Evolutionary conservation across 495 filamentous ascomycete species (phyloP).

Genomic region (Elasticomyces elasticus): DNA sequence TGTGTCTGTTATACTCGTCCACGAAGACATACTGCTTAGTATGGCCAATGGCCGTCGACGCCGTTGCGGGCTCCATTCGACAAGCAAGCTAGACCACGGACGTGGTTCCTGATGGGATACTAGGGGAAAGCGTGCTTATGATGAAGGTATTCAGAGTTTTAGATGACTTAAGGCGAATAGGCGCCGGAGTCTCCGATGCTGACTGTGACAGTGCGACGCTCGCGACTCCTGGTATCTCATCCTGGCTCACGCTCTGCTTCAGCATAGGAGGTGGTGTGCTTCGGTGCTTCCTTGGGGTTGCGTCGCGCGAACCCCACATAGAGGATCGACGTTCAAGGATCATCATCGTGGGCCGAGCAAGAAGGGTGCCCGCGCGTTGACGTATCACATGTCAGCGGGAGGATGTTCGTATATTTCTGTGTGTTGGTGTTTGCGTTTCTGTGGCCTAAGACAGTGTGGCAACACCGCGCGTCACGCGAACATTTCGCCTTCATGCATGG

Average conservation of each 20-base stretch:
- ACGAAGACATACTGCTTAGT: slow-evolving; percentile 96
- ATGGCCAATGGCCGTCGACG: slow-evolving; percentile 48
- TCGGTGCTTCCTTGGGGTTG: neutral
- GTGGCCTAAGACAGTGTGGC: no score
- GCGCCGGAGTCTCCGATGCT: neutral
- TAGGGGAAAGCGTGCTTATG: neutral
- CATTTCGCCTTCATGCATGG: no score
- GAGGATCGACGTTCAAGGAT: no score
- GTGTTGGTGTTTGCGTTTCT: no score
- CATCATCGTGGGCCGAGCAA: no score
- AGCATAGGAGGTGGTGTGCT: neutral
- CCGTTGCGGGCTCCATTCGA: slow-evolving; percentile 27
- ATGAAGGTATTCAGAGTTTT: neutral
- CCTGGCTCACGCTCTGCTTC: neutral
- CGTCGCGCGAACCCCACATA: no score
- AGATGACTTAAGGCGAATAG: neutral
- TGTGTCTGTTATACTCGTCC: slow-evolving; percentile 97
- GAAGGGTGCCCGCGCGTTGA: no score
- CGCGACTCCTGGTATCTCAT: neutral
- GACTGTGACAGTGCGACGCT: neutral
- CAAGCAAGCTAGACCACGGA: neutral
- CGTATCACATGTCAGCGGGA: no score
- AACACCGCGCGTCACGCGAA: no score
- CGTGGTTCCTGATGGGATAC: neutral
- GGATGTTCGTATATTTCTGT: no score